Evolutionary conservation across 495 filamentous ascomycete genomes (phyloP), one percentile per base, ranked within the genome.

Genomic region (Hyaloscypha variabilis): DNA sequence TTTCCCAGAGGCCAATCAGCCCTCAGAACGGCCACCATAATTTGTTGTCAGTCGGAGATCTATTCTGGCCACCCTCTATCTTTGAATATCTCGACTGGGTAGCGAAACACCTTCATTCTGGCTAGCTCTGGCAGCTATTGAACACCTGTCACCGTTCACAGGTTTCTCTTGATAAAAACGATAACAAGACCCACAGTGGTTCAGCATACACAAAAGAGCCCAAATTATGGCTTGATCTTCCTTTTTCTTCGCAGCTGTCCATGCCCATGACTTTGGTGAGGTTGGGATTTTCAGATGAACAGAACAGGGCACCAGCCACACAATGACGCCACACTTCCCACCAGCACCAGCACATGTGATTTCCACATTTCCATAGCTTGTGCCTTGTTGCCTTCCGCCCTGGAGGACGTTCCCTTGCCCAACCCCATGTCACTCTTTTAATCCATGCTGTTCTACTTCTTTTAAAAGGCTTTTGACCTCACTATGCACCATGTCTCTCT

Each of bases 401-500:
- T 50, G 61, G 61, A 64, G 66, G 30, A 31, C 23, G 58, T 62
- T n/a, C 50, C 64, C 55, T 62, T 64, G 21, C 59, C 30, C 25
- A 31, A 26, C 30, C 1, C 60, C 57, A 30, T 51, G 58, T 59
- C 53, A 64, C 26, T 62, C 67, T 14, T 50, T 58, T 66, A 30
- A 25, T 42, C 19, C 34, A 62, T 52, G 39, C 8, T 25, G 1
- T 31, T 50, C 49, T 24, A 28, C 31, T 19, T 50, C 11, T 39
- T 21, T 54, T n/a, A 42, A 59, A 14, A 24, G 28, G 49, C 46
- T 54, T 56, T 63, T 23, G 36, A 5, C 31, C 46, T 65, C 31
- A 23, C 34, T 63, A 25, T 64, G 60, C 60, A 50, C 51, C 24
- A 70, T 70, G 68, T 61, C 10, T 42, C 57, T 28, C 26, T 55